Evolutionary conservation across 148 eudicot species (phyloP).

Genomic region (Camellia japonica): DNA sequence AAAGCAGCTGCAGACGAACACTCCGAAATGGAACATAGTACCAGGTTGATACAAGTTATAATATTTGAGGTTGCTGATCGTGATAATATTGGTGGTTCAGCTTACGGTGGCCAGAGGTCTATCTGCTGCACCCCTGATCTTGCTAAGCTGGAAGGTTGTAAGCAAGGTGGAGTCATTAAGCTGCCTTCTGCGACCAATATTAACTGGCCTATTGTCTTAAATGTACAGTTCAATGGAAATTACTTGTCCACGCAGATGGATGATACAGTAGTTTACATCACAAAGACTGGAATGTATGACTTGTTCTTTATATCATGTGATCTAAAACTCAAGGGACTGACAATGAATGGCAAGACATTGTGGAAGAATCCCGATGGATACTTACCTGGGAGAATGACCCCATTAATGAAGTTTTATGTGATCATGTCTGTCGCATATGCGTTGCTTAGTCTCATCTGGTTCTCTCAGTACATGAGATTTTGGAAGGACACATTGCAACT

Average conservation of each 20-base stretch:
- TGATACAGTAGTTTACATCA: conserved; percentile 50
- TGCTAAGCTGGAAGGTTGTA: conserved; percentile 96
- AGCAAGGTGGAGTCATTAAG: conserved; percentile 83
- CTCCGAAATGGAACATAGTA: conserved; percentile 52
- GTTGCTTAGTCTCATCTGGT: conserved; percentile 67
- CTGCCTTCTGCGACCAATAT: conserved; percentile 61
- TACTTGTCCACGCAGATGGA: conserved; percentile 53
- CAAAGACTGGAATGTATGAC: conserved; percentile 94
- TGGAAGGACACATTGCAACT: conserved; percentile 88
- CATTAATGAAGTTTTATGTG: conserved; percentile 74
- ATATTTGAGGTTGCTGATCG: conserved; percentile 96
- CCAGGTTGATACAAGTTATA: conserved; percentile 75
- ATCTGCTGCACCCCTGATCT: conserved; percentile 98
- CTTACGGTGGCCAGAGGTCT: conserved; percentile 95
- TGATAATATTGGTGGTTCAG: conserved; percentile 93
- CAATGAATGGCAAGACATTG: conserved; percentile 68
- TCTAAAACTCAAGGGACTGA: conserved; percentile 68
- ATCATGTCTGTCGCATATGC: conserved; percentile 76
- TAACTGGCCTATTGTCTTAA: conserved; percentile 70
- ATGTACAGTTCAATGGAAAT: conserved; percentile 71
- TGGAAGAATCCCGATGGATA: conserved; percentile 98
- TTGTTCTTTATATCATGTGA: conserved; percentile 93
- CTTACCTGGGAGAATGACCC: conserved; percentile 96
- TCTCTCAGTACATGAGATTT: conserved; percentile 68
- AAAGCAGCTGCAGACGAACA: conserved; percentile 59